phyloP scores from a whole-genome alignment of 2,329 filamentous ascomycete species.

The Aureobasidium melanogenum region DNA sequence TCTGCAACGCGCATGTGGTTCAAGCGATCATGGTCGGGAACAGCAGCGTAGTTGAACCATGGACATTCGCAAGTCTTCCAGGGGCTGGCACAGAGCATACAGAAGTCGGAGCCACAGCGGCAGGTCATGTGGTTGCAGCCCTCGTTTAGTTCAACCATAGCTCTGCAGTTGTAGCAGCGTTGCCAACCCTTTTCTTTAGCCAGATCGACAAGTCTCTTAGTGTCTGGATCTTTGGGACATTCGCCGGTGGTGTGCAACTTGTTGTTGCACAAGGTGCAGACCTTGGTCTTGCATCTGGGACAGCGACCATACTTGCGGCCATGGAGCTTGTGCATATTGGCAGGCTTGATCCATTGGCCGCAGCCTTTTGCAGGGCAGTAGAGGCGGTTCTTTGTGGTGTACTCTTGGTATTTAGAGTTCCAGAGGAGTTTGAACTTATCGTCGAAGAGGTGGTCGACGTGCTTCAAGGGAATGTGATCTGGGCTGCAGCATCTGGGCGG shows the following conservation, averaged over 20 bases:
- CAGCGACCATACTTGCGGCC: constrained; percentile 61
- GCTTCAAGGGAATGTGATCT: constrained; percentile 63
- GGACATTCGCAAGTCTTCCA: constrained; percentile 82
- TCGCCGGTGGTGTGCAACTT: constrained; percentile 62
- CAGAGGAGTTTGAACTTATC: constrained; percentile 65
- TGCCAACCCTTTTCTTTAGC: constrained; percentile 64
- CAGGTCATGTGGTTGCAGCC: constrained; percentile 87
- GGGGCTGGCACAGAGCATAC: constrained; percentile 71
- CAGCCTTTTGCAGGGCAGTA: constrained; percentile 69
- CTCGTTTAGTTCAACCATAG: constrained; percentile 69
- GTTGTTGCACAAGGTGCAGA: constrained; percentile 65
- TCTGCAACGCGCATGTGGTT: constrained; percentile 45
- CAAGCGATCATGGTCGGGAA: constrained; percentile 44
- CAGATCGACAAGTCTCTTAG: constrained; percentile 52
- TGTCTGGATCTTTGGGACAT: constrained; percentile 64
- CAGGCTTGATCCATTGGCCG: constrained; percentile 70
- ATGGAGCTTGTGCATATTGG: constrained; percentile 51
- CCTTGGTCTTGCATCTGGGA: constrained; percentile 59
- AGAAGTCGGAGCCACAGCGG: constrained; percentile 75
- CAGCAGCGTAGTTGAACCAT: constrained; percentile 58
- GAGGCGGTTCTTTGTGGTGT: constrained; percentile 61
- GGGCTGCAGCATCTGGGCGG: constrained; percentile 71
- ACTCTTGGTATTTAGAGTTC: constrained; percentile 75
- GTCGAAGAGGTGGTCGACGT: constrained; percentile 69
- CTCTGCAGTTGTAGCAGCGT: constrained; percentile 63